A percentile compares a stretch with the other conserved stretches of the same genome.
Evolutionary conservation across 129 eudicot genomes (phyloP).

Genomic region (Smallanthus sonchifolius): DNA sequence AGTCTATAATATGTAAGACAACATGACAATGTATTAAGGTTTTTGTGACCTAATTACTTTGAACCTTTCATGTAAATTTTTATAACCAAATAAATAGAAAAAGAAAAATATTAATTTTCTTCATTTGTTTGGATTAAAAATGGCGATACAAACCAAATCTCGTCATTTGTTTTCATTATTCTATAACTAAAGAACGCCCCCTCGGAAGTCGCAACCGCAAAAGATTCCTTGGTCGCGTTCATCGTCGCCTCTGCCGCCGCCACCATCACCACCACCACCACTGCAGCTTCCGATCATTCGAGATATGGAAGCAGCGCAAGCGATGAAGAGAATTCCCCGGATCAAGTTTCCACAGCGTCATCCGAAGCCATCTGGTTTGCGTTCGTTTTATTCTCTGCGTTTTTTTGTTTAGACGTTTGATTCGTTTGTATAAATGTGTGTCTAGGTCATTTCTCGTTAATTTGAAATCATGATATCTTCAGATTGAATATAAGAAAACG

Average conservation of each 20-base stretch:
- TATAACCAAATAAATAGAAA: no score
- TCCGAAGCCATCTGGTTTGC: constrained; percentile 52
- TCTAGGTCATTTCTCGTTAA: background rate
- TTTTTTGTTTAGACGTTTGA: background rate
- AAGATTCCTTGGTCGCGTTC: constrained; percentile 3
- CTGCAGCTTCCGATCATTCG: background rate
- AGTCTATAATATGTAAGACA: no score
- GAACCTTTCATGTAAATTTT: no score
- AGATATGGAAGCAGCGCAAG: constrained; percentile 45
- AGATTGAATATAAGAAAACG: background rate
- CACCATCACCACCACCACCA: background rate
- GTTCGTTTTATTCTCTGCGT: background rate
- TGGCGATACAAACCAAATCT: constrained; percentile 19
- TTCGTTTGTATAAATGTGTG: background rate
- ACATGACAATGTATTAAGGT: no score
- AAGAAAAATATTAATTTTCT: no score
- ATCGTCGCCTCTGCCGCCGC: constrained; percentile 9
- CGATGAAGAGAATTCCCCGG: constrained; percentile 79
- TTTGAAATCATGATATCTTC: background rate
- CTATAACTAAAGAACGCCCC: constrained; percentile 17
- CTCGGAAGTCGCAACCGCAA: constrained; percentile 15
- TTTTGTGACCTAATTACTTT: no score
- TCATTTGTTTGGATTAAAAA: constrained; percentile 6
- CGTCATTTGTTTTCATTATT: constrained; percentile 23
- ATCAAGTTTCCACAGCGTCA: constrained; percentile 80